Evolutionary conservation across 1,284 basidiomycete species (phyloP).

Genomic region (Malassezia equina): DNA sequence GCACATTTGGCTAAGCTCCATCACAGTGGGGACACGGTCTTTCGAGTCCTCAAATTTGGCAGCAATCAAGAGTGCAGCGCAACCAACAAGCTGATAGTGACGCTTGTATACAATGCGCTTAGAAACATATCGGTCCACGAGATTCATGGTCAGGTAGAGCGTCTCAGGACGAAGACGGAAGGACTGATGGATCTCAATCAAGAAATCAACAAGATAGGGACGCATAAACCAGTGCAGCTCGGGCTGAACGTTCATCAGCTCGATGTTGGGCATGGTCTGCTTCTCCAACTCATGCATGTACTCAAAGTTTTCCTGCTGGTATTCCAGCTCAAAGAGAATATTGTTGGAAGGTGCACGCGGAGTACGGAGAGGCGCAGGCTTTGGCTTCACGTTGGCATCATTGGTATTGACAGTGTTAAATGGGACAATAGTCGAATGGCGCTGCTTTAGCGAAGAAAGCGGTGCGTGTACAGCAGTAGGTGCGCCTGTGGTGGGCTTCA

Average conservation of each 20-base stretch:
- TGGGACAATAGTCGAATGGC: conserved; percentile 7
- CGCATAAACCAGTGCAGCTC: conserved; percentile 82
- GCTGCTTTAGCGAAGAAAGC: background rate
- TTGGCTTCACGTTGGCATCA: background rate
- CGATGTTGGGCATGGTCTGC: conserved; percentile 72
- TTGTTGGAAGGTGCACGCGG: conserved; percentile 19
- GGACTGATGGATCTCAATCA: conserved; percentile 96
- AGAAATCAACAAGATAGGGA: conserved; percentile 95
- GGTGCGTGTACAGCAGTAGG: background rate
- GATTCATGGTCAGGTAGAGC: conserved; percentile 93
- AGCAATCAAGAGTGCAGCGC: conserved; percentile 95
- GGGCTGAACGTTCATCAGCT: conserved; percentile 97
- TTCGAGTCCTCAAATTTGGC: conserved; percentile 99
- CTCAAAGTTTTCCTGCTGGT: conserved; percentile 75
- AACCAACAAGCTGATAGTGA: conserved; percentile 98
- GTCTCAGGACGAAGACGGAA: conserved; percentile 83
- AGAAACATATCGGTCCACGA: conserved; percentile 97
- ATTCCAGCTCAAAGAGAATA: conserved; percentile 68
- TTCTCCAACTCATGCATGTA: conserved; percentile 97
- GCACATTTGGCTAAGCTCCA: conserved; percentile 87
- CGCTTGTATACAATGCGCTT: conserved; percentile 97
- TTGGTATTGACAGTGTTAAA: background rate
- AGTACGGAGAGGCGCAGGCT: conserved; percentile 14
- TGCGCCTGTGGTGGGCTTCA: background rate
- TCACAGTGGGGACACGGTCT: conserved; percentile 88